phyloP scores from a whole-genome alignment of 257 asterid genomes.

The Henckelia pumila region DNA sequence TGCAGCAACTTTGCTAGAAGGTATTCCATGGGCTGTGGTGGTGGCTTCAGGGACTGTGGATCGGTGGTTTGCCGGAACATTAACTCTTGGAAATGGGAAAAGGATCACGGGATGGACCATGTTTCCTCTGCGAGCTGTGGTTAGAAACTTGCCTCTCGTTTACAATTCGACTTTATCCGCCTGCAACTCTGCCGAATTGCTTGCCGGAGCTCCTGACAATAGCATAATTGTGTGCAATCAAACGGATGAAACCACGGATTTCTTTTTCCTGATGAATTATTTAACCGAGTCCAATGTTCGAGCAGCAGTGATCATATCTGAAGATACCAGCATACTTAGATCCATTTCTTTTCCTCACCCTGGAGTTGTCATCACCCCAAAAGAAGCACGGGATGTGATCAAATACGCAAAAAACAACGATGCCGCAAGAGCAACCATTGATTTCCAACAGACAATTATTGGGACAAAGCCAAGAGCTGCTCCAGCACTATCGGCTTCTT shows the following conservation, averaged over 20 bases:
- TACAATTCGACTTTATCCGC: slow-evolving; percentile 17
- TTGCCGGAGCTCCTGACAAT: slow-evolving; percentile 7
- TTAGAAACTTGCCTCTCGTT: slow-evolving; percentile 5
- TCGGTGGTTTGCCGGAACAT: slow-evolving; percentile 7
- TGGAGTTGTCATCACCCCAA: slow-evolving; percentile 5
- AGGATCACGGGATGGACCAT: slow-evolving; percentile 6
- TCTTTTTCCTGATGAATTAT: slow-evolving; percentile 1
- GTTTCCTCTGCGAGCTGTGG: slow-evolving; percentile 7
- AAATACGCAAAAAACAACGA: slow-evolving; percentile 3
- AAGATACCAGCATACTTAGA: neutral
- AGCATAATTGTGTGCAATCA: slow-evolving; percentile 11
- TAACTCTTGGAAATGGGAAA: slow-evolving; percentile 7
- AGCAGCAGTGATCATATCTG: slow-evolving; percentile 1
- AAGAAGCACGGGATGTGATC: slow-evolving; percentile 4
- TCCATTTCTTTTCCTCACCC: neutral
- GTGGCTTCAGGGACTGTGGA: slow-evolving; percentile 13
- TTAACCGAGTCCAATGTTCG: neutral
- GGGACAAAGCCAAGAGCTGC: slow-evolving; percentile 2
- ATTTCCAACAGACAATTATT: slow-evolving; percentile 17
- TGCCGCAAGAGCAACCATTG: slow-evolving; percentile 16
- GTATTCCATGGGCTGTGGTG: slow-evolving; percentile 15
- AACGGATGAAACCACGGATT: neutral
- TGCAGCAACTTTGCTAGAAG: neutral
- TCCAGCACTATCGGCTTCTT: neutral
- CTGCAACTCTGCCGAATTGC: slow-evolving; percentile 6